These are phyloP conservation scores for Borovskyia barvae DNA, from an alignment of 208 protist genomes.

Conservation along the genomic window DNA sequence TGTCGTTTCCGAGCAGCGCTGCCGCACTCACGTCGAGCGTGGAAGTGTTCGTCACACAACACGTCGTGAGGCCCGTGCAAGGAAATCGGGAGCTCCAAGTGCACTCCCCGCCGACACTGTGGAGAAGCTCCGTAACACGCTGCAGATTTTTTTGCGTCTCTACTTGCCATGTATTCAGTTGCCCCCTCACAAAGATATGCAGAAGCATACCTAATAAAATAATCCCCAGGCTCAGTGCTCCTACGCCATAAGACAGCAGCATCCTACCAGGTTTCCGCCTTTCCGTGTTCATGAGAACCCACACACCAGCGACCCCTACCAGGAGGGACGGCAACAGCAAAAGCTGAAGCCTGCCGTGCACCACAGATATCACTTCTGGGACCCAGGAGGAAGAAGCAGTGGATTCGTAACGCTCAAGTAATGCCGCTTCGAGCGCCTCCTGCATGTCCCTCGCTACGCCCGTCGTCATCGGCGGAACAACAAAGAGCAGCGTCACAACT, in stretches of 20 bases:
- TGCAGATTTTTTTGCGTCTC: neutral
- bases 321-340: neutral
- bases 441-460: neutral
- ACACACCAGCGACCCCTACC: neutral
- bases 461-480: slow-evolving; percentile 7
- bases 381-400: neutral
- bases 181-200: neutral
- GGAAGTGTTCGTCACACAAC: slow-evolving; percentile 41
- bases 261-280: slow-evolving; percentile 1
- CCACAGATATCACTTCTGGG: neutral
- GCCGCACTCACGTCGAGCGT: neutral
- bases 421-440: neutral
- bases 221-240: neutral
- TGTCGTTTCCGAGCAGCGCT: neutral
- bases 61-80: slow-evolving; percentile 36
- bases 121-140: neutral
- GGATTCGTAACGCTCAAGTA: neutral
- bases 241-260: neutral
- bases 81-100: slow-evolving; percentile 19
- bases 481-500: slow-evolving; percentile 4
- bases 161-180: neutral
- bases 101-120: slow-evolving; percentile 5
- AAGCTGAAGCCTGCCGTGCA: neutral
- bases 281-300: neutral
- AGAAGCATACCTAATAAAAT: neutral